A percentile compares a stretch with the other conserved stretches of the same genome.
Conservation (phyloP, 2,329 filamentous ascomycete genomes). For the Penicillium sp. region DNA sequence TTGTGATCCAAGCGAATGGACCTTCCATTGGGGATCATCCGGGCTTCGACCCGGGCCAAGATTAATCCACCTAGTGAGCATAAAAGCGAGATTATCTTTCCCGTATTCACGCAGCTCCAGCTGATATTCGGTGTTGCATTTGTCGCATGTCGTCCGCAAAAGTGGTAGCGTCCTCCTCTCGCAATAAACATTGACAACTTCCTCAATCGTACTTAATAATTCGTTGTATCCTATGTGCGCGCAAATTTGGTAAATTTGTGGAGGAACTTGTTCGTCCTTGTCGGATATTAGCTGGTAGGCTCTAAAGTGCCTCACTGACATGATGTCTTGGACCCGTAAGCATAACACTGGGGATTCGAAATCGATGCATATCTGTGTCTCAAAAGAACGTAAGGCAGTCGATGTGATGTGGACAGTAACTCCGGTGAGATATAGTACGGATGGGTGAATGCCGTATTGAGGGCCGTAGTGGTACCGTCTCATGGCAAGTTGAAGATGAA, state of each 20-base stretch:
- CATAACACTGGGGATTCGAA: background rate
- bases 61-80: constrained; percentile 9
- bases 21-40: constrained; percentile 3
- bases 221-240: background rate
- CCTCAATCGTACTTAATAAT: no score
- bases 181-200: background rate
- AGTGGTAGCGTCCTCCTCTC: background rate
- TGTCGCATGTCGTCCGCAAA: background rate
- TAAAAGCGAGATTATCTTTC: background rate
- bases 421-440: constrained; percentile 32
- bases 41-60: constrained; percentile 1
- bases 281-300: background rate
- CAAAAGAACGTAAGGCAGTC: constrained; percentile 7
- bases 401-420: constrained; percentile 17
- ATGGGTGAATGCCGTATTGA: constrained; percentile 5
- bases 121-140: constrained; percentile 4
- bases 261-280: background rate
- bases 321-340: constrained; percentile 8
- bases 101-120: constrained; percentile 2
- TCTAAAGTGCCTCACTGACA: background rate
- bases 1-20: background rate
- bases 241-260: background rate
- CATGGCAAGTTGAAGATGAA: constrained; percentile 15
- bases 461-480: constrained; percentile 4
- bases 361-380: constrained; percentile 8